Conservation (phyloP, 139 green algal genomes). For the Haematococcus sp. region DNA sequence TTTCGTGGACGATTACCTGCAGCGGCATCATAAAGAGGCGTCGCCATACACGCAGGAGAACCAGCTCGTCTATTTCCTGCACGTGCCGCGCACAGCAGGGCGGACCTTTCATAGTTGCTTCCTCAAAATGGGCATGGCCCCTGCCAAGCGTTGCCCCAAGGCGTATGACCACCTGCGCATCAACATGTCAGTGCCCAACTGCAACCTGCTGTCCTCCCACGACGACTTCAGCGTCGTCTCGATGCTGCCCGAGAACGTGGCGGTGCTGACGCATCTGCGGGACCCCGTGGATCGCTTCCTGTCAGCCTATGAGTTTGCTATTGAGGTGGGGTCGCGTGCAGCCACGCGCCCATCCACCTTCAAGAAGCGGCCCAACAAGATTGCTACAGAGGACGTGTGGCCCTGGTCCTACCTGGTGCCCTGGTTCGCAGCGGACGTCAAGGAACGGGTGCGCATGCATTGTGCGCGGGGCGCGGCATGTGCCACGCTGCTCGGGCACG, state of each 20-base stretch:
- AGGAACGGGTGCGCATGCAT: slow-evolving; percentile 35
- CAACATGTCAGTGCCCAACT: slow-evolving; percentile 57
- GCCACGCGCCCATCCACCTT: slow-evolving; percentile 5
- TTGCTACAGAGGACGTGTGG: slow-evolving; percentile 85
- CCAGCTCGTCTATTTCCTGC: slow-evolving; percentile 90
- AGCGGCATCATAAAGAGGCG: slow-evolving; percentile 45
- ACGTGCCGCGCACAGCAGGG: slow-evolving; percentile 90
- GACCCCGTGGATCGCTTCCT: slow-evolving; percentile 82
- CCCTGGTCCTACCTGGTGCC: slow-evolving; percentile 86
- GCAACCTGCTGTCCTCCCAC: slow-evolving; percentile 77
- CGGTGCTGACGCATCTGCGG: slow-evolving; percentile 65
- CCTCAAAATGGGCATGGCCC: slow-evolving; percentile 59
- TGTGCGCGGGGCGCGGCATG: too few species aligned
- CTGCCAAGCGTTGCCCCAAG: slow-evolving; percentile 56
- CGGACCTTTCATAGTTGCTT: slow-evolving; percentile 86
- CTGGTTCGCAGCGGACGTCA: slow-evolving; percentile 67
- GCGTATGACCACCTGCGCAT: slow-evolving; percentile 84
- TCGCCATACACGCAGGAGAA: slow-evolving; percentile 25
- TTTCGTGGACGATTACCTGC: slow-evolving; percentile 32
- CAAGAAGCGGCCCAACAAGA: slow-evolving; percentile 32
- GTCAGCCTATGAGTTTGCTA: slow-evolving; percentile 86
- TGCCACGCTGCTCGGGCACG: not conserved
- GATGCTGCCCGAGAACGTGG: slow-evolving; percentile 42
- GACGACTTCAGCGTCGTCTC: slow-evolving; percentile 86
- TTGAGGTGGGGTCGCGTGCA: slow-evolving; percentile 24